Percentiles rank a stretch among this genome's conserved stretches.
Conservation (phyloP, 1,284 basidiomycete genomes). For the Trametes polyzona region DNA sequence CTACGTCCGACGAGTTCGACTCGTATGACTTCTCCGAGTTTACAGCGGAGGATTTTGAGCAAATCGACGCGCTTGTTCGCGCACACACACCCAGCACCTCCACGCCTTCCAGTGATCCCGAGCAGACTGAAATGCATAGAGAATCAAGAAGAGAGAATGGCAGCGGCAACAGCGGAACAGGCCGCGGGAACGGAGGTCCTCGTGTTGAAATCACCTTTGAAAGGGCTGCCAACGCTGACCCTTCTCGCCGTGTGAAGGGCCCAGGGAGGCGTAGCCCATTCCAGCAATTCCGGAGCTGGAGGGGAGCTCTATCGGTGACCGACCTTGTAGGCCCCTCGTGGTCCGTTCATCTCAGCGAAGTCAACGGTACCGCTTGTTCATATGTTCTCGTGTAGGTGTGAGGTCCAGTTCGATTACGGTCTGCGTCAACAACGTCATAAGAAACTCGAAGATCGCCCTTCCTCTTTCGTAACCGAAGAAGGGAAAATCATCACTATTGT, state of each 20-base stretch:
- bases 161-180: conserved; percentile 1
- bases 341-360: conserved; percentile 40
- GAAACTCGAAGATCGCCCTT: conserved; percentile 59
- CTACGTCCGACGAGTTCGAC: conserved; percentile 38
- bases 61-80: conserved; percentile 48
- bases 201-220: conserved; percentile 34
- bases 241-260: conserved; percentile 27
- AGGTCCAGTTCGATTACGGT: conserved; percentile 79
- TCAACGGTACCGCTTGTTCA: background rate
- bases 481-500: conserved; percentile 74
- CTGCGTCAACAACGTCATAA: conserved; percentile 60
- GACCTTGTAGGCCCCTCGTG: conserved; percentile 56
- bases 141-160: conserved; percentile 9
- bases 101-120: background rate
- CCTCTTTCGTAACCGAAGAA: conserved; percentile 58
- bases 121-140: conserved; percentile 13
- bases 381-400: conserved; percentile 54
- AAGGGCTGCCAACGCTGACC: conserved; percentile 25
- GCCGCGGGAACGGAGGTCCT: conserved; percentile 32
- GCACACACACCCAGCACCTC: conserved; percentile 32
- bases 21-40: conserved; percentile 59
- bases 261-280: conserved; percentile 28
- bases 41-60: conserved; percentile 57
- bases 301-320: conserved; percentile 41
- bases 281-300: conserved; percentile 28